Evolutionary conservation across 352 stramenopile genomes (phyloP), one percentile per base, ranked within the genome.

Genomic region (Stephanocyclus meneghinianus): DNA sequence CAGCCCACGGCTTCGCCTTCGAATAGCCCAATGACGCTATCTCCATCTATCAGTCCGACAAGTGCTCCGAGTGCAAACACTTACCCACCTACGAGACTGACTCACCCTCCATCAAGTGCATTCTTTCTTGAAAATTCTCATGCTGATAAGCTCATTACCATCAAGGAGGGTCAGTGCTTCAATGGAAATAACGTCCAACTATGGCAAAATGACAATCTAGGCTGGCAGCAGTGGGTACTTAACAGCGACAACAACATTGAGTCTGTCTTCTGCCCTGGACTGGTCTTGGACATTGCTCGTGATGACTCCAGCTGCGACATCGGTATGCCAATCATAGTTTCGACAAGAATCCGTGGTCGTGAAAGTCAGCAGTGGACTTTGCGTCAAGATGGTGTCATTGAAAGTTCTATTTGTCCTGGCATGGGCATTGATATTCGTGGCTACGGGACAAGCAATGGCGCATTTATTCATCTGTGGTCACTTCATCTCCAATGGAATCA

Each of bases 401-500:
- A 42, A 47, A 63, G 32, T n/a, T 6, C n/a, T 7, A 47, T 44
- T 18, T 63, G 55, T 63, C 29, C 29, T 9, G 11, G 4, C 11
- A 42, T 18, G 32, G 55, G 29, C 21, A 63, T 63, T 45, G 55
- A 63, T 21, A 63, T 63, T 45, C 26, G 26, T 8, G 32, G 32
- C 32, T 42, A 21, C 21, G 29, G 11, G 16, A 45, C 55, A n/a
- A 3, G 9, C 11, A 21, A 63, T 63, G 55, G 30, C 6, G 29
- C 8, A 7, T n/a, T 47, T 63, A 26, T 63, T 63, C 26, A 47
- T 45, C 55, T 63, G 30, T 63, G 32, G 29, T 29, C 26, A 2
- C 29, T 63, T 45, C 55, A 45, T n/a, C n/a, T 15, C 18, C 9
- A 32, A 30, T 65, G 57, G 57, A 65, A 65, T 35, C 57, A 65